phyloP scores from a whole-genome alignment of 306 rosid species.

The Quercus aquifolioides region DNA sequence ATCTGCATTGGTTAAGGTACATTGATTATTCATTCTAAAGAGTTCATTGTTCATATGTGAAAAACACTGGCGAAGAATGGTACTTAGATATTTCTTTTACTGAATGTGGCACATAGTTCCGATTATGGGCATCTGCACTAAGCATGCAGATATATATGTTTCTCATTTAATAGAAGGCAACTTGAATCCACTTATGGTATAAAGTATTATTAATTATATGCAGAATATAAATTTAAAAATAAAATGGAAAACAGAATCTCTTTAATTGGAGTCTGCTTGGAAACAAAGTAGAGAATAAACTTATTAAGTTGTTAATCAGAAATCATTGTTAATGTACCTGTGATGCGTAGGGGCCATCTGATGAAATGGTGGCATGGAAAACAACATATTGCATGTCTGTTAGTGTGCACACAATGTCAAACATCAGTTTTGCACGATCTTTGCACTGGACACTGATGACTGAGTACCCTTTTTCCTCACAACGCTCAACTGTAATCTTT shows the following conservation, averaged over 20 bases:
- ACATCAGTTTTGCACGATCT: constrained; percentile 82
- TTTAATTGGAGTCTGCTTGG: not conserved
- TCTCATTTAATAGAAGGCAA: no score
- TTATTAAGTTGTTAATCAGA: not conserved
- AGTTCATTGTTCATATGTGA: not conserved
- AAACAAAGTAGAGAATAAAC: not conserved
- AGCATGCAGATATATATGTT: not conserved
- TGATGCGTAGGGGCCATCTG: constrained; percentile 76
- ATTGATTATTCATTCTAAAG: not conserved
- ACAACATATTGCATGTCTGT: constrained; percentile 88
- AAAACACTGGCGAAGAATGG: not conserved
- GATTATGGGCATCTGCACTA: not conserved
- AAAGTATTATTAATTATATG: not conserved
- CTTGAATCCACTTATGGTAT: not conserved
- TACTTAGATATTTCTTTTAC: not conserved
- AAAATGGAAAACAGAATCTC: no score
- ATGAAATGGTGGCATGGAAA: constrained; percentile 74
- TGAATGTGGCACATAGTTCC: not conserved
- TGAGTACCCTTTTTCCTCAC: constrained; percentile 73
- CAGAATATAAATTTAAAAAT: not conserved
- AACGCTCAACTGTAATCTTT: constrained; percentile 61
- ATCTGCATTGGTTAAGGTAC: not conserved
- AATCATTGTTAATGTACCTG: constrained; percentile 43
- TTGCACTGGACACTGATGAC: constrained; percentile 67
- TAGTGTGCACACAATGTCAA: constrained; percentile 83